phyloP scores from a whole-genome alignment of 768 basidiomycete species.

The Auricularia cornea region DNA sequence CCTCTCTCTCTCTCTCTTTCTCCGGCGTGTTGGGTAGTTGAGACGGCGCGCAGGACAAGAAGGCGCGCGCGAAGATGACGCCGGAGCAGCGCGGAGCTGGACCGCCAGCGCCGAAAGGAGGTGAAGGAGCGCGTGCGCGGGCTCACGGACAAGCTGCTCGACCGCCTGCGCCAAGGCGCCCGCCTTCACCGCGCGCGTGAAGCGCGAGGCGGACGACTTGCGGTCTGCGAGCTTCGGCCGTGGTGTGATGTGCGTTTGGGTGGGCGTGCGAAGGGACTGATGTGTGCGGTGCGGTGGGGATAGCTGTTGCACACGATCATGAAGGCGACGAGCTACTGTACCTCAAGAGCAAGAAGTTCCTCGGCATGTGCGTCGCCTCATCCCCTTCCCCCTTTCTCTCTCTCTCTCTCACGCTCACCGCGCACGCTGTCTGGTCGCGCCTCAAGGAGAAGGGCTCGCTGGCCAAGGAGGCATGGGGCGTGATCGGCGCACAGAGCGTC shows the following conservation, averaged over 20 bases:
- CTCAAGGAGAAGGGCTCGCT: constrained; percentile 90
- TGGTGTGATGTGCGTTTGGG: constrained; percentile 50
- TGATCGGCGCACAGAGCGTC: constrained; percentile 38
- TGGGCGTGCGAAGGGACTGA: not conserved
- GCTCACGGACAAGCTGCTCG: constrained; percentile 72
- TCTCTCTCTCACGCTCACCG: constrained; percentile 2
- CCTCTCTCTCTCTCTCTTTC: too few relatives aligned
- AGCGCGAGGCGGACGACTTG: constrained; percentile 67
- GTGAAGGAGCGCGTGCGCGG: constrained; percentile 69
- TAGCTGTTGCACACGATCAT: constrained; percentile 85
- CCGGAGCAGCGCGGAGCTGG: constrained; percentile 83
- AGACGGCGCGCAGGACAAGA: constrained; percentile 28
- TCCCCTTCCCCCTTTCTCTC: constrained; percentile 10
- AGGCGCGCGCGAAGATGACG: constrained; percentile 39
- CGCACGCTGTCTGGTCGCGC: constrained; percentile 85
- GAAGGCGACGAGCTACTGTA: constrained; percentile 90
- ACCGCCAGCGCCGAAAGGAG: constrained; percentile 68
- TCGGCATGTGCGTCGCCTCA: constrained; percentile 65
- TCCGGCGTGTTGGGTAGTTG: too few relatives aligned
- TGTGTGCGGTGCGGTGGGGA: too few relatives aligned
- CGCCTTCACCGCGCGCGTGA: constrained; percentile 42
- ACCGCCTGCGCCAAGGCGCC: constrained; percentile 81
- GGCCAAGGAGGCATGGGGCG: constrained; percentile 95
- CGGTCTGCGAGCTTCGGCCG: constrained; percentile 76
- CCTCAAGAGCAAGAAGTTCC: constrained; percentile 83